Evolutionary conservation across 352 stramenopile genomes (phyloP).

Genomic region (Globisporangium nodosum): DNA sequence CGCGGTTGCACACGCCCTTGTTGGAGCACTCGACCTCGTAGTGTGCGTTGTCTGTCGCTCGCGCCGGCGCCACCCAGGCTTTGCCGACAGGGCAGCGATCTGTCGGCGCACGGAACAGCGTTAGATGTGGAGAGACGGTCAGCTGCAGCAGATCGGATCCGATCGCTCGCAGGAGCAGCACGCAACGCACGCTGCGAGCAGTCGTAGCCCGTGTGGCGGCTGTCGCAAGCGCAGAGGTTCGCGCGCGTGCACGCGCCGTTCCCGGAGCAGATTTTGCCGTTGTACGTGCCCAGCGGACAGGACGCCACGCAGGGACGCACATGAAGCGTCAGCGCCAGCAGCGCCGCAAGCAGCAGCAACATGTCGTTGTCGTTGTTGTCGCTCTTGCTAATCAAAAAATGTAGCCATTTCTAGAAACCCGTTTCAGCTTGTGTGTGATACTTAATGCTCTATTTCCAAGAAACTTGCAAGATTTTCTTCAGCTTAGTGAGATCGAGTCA

Average conservation of each 20-base stretch:
- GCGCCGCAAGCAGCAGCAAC: background rate
- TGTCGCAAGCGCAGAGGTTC: slow-evolving; percentile 54
- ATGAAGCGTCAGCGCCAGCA: background rate
- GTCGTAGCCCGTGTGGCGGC: slow-evolving; percentile 45
- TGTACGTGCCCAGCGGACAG: slow-evolving; percentile 42
- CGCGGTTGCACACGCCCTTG: slow-evolving; percentile 56
- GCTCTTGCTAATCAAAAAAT: no score
- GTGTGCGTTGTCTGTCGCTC: slow-evolving; percentile 46
- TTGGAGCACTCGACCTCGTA: slow-evolving; percentile 75
- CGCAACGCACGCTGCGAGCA: slow-evolving; percentile 48
- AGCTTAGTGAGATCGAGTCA: no score
- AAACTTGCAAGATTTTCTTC: no score
- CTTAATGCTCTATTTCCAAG: no score
- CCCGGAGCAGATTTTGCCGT: slow-evolving; percentile 53
- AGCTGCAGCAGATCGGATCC: no score
- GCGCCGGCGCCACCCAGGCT: slow-evolving; percentile 56
- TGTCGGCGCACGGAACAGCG: slow-evolving; percentile 2
- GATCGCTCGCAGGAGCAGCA: background rate
- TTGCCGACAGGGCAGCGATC: slow-evolving; percentile 38
- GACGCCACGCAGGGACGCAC: slow-evolving; percentile 10
- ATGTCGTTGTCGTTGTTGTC: no score
- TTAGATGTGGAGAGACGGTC: background rate
- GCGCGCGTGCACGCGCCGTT: slow-evolving; percentile 37
- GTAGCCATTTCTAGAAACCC: no score
- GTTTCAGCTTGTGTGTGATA: no score